phyloP scores from a whole-genome alignment of 139 green algal species.

The Micractinium sp. region DNA sequence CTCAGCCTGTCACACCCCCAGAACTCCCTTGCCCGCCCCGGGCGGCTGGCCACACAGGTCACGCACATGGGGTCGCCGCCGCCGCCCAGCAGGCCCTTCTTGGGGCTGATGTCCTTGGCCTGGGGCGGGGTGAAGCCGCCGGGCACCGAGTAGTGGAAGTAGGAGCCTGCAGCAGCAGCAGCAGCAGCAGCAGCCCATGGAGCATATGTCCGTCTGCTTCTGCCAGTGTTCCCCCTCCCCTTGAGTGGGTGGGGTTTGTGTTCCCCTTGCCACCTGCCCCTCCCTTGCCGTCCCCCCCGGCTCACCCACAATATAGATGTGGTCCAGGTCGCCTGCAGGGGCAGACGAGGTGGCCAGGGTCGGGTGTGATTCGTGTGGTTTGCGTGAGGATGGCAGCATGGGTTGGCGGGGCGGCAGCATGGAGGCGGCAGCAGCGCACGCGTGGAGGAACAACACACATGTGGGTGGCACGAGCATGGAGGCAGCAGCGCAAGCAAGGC shows the following conservation, averaged over 20 bases:
- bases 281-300: not conserved
- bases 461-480: too few relatives aligned
- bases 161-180: constrained; percentile 1
- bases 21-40: not conserved
- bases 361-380: too few relatives aligned
- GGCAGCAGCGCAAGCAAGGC: too few relatives aligned
- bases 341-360: too few relatives aligned
- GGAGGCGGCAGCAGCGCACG: too few relatives aligned
- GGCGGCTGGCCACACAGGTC: too few relatives aligned
- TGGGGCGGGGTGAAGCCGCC: constrained; percentile 73
- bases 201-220: not conserved
- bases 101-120: constrained; percentile 81
- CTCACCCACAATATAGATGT: constrained; percentile 83
- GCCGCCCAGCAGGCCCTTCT: not conserved
- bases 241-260: too few relatives aligned
- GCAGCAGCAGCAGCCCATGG: not conserved
- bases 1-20: too few relatives aligned
- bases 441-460: too few relatives aligned
- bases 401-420: too few relatives aligned
- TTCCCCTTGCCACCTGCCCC: not conserved
- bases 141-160: constrained; percentile 41
- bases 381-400: too few relatives aligned
- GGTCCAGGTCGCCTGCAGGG: constrained; percentile 48
- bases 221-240: not conserved
- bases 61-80: constrained; percentile 55